Percentiles rank a stretch among this genome's conserved stretches.
These are phyloP conservation scores for Citeromyces hawaiiensis DNA, from an alignment of 1,139 yeast genomes.

Conservation along the genomic window DNA sequence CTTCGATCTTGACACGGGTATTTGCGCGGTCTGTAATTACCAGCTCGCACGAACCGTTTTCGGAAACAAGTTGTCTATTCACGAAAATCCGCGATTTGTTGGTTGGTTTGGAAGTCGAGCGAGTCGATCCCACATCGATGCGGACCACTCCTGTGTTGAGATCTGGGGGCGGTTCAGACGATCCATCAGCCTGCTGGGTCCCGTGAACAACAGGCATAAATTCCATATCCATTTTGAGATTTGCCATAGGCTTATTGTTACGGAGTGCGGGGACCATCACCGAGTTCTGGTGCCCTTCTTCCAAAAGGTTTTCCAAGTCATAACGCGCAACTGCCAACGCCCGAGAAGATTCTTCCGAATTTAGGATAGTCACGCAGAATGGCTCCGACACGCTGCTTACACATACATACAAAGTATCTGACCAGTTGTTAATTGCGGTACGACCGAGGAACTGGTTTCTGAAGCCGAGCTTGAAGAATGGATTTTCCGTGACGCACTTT, in stretches of 20 bases:
- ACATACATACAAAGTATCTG: conserved; percentile 61
- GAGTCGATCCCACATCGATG: conserved; percentile 36
- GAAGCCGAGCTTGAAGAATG: conserved; percentile 69
- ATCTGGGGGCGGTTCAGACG: conserved; percentile 78
- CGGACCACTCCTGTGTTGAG: conserved; percentile 84
- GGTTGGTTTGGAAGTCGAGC: conserved; percentile 19
- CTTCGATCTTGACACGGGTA: conserved; percentile 48
- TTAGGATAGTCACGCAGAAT: conserved; percentile 52
- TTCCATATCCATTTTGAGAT: conserved; percentile 52
- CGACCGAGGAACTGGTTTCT: conserved; percentile 45
- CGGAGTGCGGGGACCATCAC: conserved; percentile 47
- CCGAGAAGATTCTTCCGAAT: conserved; percentile 65
- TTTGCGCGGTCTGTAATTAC: conserved; percentile 60
- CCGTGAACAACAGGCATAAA: conserved; percentile 77
- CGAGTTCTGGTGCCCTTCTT: conserved; percentile 36
- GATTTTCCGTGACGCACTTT: conserved; percentile 59
- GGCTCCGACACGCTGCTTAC: conserved; percentile 74
- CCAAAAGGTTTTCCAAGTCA: conserved; percentile 57
- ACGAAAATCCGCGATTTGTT: conserved; percentile 43
- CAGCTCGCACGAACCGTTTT: conserved; percentile 41
- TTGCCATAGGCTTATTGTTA: conserved; percentile 77
- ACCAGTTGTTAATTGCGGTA: conserved; percentile 67
- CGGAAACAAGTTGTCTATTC: conserved; percentile 42
- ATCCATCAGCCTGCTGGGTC: conserved; percentile 69
- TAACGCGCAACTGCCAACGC: conserved; percentile 73